These are phyloP conservation scores for Ajuga chamaepitys DNA, from an alignment of 257 asterid genomes.

Conservation along the genomic window DNA sequence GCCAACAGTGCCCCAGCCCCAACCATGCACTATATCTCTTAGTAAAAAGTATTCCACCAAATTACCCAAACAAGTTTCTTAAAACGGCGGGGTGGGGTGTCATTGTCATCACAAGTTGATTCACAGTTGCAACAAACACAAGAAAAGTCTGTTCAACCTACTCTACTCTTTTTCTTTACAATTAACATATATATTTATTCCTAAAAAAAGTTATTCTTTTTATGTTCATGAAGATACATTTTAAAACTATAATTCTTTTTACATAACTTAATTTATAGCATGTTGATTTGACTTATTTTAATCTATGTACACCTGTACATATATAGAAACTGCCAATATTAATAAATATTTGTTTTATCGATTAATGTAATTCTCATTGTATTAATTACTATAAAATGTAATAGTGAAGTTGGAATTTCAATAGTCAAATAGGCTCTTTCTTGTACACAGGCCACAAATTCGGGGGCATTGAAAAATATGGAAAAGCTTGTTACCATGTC, in stretches of 20 bases:
- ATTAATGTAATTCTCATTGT: neutral
- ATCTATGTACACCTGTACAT: too few species aligned
- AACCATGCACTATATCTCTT: too few species aligned
- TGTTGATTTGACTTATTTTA: too few species aligned
- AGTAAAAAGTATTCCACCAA: too few species aligned
- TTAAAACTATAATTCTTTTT: too few species aligned
- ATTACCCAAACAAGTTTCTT: neutral
- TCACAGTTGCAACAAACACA: slow-evolving; percentile 22
- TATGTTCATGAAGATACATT: too few species aligned
- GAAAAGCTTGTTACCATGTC: slow-evolving; percentile 4
- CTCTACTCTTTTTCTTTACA: slow-evolving; percentile 7
- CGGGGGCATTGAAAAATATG: neutral
- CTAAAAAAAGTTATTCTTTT: too few species aligned
- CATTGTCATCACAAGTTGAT: neutral
- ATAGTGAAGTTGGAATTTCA: slow-evolving; percentile 6
- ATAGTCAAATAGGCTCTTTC: neutral
- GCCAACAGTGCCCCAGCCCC: too few species aligned
- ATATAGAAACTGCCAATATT: neutral
- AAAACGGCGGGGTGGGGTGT: neutral
- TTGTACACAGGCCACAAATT: neutral
- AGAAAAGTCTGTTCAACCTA: slow-evolving; percentile 22
- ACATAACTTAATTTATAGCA: too few species aligned
- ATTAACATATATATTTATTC: too few species aligned
- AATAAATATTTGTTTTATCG: neutral
- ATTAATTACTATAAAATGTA: too few species aligned